These are phyloP conservation scores for Microbotryomycetes sp. DNA, from an alignment of 1,284 basidiomycete species.

Conservation along the genomic window DNA sequence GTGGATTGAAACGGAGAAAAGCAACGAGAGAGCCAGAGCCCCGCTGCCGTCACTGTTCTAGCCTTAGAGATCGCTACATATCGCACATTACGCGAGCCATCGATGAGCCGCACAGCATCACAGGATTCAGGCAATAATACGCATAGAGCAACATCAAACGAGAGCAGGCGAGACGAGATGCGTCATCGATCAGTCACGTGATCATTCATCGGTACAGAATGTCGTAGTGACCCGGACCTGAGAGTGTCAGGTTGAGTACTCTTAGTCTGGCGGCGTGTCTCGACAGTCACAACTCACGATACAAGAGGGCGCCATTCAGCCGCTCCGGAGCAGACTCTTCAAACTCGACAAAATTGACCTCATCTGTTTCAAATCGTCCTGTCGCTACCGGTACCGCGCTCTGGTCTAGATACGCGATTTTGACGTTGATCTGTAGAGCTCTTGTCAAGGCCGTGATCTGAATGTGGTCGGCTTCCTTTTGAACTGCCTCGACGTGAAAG, in stretches of 20 bases:
- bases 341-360: conserved; percentile 65
- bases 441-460: conserved; percentile 71
- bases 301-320: conserved; percentile 22
- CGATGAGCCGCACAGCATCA: too few species aligned
- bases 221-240: conserved; percentile 22
- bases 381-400: conserved; percentile 42
- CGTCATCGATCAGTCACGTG: too few species aligned
- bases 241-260: background rate
- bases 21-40: too few species aligned
- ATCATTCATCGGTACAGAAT: conserved; percentile 2
- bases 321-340: conserved; percentile 40
- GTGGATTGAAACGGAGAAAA: too few species aligned
- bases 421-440: conserved; percentile 59
- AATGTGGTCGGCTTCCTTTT: conserved; percentile 57
- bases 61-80: too few species aligned
- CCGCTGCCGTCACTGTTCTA: too few species aligned
- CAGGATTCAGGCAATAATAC: too few species aligned
- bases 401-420: conserved; percentile 68
- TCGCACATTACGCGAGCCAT: too few species aligned
- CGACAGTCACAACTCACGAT: conserved; percentile 4
- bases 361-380: conserved; percentile 41
- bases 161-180: too few species aligned
- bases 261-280: too few species aligned
- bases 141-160: too few species aligned
- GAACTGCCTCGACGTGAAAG: conserved; percentile 55